These are phyloP conservation scores for Penicillium sp. DNA, from an alignment of 2,329 filamentous ascomycete genomes.

Conservation along the genomic window DNA sequence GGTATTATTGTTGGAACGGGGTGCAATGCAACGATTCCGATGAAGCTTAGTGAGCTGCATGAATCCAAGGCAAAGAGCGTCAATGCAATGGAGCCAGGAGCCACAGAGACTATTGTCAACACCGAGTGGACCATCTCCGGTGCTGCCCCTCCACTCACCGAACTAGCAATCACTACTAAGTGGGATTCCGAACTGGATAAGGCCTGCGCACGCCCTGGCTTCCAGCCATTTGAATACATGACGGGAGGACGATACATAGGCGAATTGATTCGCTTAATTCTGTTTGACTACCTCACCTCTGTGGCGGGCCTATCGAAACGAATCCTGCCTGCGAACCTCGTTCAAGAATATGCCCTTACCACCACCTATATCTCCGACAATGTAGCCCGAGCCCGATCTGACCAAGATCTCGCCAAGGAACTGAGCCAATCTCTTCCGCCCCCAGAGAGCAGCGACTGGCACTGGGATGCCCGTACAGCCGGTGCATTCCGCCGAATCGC, in stretches of 20 bases:
- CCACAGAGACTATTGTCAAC: conserved; percentile 73
- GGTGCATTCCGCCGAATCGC: conserved; percentile 65
- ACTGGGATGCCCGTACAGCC: conserved; percentile 64
- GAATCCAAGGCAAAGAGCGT: conserved; percentile 59
- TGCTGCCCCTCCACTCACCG: conserved; percentile 65
- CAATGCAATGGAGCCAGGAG: conserved; percentile 48
- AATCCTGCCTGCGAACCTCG: conserved; percentile 56
- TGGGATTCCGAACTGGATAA: conserved; percentile 71
- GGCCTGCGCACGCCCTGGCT: conserved; percentile 69
- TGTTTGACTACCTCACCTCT: conserved; percentile 63
- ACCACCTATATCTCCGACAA: conserved; percentile 73
- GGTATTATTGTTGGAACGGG: conserved; percentile 80
- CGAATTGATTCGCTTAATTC: conserved; percentile 70
- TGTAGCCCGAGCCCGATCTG: conserved; percentile 55
- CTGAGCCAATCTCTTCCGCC: conserved; percentile 55
- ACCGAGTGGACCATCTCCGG: conserved; percentile 84
- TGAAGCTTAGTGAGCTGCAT: conserved; percentile 64
- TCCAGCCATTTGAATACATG: conserved; percentile 84
- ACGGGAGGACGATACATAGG: conserved; percentile 76
- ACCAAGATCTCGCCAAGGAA: conserved; percentile 49
- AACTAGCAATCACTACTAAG: conserved; percentile 60
- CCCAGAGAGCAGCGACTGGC: conserved; percentile 50
- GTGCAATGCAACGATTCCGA: conserved; percentile 75
- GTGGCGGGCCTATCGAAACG: conserved; percentile 40
- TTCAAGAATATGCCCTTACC: conserved; percentile 62